phyloP scores from a whole-genome alignment of 768 basidiomycete species.

The Zangia roseola region DNA sequence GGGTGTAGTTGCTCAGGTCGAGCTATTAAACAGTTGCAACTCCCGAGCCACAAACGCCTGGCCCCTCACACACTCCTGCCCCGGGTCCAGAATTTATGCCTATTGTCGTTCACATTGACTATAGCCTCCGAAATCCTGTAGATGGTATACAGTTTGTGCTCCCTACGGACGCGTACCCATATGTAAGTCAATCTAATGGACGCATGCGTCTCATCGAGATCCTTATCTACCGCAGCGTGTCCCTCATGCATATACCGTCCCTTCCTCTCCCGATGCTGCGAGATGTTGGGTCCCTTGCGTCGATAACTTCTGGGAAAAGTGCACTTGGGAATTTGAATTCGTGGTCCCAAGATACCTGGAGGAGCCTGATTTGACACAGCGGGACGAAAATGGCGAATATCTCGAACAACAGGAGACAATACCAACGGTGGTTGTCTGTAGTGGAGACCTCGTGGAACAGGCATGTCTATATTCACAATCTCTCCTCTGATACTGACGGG shows the following conservation, averaged over 20 bases:
- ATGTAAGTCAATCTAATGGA: constrained; percentile 51
- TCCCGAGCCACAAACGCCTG: constrained; percentile 79
- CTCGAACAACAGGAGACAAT: constrained; percentile 54
- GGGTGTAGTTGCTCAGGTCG: constrained; percentile 3
- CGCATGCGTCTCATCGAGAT: constrained; percentile 1
- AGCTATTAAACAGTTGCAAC: constrained; percentile 55
- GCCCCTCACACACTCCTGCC: constrained; percentile 35
- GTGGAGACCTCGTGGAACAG: constrained; percentile 94
- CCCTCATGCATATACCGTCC: constrained; percentile 89
- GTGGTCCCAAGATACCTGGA: constrained; percentile 85
- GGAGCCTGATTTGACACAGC: constrained; percentile 39
- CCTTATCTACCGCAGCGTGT: constrained; percentile 58
- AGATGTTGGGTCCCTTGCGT: constrained; percentile 98
- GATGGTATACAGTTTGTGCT: constrained; percentile 85
- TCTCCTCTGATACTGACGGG: constrained; percentile 10
- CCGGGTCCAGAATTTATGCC: constrained; percentile 68
- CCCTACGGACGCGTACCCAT: constrained; percentile 79
- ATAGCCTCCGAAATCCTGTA: constrained; percentile 77
- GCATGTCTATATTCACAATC: constrained; percentile 40
- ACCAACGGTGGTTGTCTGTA: constrained; percentile 88
- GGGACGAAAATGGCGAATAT: constrained; percentile 42
- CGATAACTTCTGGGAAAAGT: constrained; percentile 93
- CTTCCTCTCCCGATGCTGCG: constrained; percentile 87
- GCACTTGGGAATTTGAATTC: constrained; percentile 98
- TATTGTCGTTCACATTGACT: constrained; percentile 72